These are phyloP conservation scores for Leccinum arenicola DNA, from an alignment of 768 basidiomycete species.

Conservation along the genomic window DNA sequence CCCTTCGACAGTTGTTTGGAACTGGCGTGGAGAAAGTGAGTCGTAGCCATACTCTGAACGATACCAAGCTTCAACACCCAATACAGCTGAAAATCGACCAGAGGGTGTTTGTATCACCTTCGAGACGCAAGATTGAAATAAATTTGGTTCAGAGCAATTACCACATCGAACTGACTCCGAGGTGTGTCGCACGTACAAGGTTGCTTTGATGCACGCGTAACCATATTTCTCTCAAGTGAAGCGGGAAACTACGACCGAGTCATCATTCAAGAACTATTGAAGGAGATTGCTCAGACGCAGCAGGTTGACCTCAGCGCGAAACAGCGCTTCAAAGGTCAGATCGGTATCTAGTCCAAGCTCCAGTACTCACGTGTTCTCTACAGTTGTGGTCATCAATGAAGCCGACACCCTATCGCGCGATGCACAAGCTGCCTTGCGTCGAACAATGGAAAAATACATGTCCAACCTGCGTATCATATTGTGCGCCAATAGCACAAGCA, in stretches of 20 bases:
- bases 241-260: conserved; percentile 93
- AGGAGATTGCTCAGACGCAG: conserved; percentile 98
- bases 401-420: conserved; percentile 93
- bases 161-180: conserved; percentile 96
- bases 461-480: conserved; percentile 95
- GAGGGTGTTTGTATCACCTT: conserved; percentile 90
- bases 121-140: conserved; percentile 90
- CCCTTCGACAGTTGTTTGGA: conserved; percentile 85
- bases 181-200: conserved; percentile 44
- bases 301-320: conserved; percentile 95
- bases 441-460: conserved; percentile 99
- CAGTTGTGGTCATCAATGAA: conserved; percentile 98
- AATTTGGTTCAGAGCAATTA: conserved; percentile 98
- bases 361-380: neutral
- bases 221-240: conserved; percentile 55
- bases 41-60: neutral
- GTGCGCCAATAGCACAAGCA: conserved; percentile 92
- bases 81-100: conserved; percentile 95
- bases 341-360: neutral
- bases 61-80: neutral
- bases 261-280: conserved; percentile 94
- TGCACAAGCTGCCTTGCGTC: conserved; percentile 92
- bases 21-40: conserved; percentile 87
- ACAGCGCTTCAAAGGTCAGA: conserved; percentile 90
- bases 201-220: neutral